Base-by-base conservation (phyloP, 208 protist genomes). In the Plasmodiophora brassicae region DNA sequence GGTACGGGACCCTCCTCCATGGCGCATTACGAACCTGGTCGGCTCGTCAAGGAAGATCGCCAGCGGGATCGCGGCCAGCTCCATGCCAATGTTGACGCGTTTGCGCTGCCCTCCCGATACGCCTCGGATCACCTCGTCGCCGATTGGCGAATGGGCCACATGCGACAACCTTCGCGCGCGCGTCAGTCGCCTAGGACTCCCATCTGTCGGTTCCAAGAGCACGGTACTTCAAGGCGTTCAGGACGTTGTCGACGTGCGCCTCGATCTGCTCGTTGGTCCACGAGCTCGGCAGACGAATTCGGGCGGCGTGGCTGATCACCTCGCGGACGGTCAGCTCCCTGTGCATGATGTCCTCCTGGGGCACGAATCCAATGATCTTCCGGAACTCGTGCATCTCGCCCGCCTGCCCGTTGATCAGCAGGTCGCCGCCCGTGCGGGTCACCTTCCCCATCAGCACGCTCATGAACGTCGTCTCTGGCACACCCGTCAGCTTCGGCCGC, bases 81-180 rank as follows among this genome's bases (percentile, higher is more conserved):
- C 86, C 85, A 88, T 54, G 28, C 86, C 86, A 14, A 88, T 88
- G 72, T 88, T 88, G 14, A 88, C 86, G 8, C 86, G 46, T 43
- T 88, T 88, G n/a, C 86, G 86, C 86, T 88, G 84, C 28, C 86
- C 86, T 10, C 86, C 86, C 25, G 84, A 89, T n/a, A 88, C 71
- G 84, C 86, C 86, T 87, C 85, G 20, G 14, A 41, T 14, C 60
- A 28, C 86, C 85, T 88, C 86, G 28, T 88, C 86, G 5, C 86
- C 86, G 72, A 88, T 88, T 36, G 44, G 35, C 72, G 84, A 87
- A 8, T 87, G 32, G 43, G 71, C 71, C 14, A 84, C 71, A n/a
- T 84, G 71, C 22, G 32, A 28, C 32, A 84, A 45, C 71, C n/a
- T n/a, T n/a, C n/a, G 25, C 20, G 25, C 25, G 50, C 20, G 50